A percentile compares a stretch with the other conserved stretches of the same genome.
Conservation (phyloP, 495 filamentous ascomycete species). For the Penicillium angulare region DNA sequence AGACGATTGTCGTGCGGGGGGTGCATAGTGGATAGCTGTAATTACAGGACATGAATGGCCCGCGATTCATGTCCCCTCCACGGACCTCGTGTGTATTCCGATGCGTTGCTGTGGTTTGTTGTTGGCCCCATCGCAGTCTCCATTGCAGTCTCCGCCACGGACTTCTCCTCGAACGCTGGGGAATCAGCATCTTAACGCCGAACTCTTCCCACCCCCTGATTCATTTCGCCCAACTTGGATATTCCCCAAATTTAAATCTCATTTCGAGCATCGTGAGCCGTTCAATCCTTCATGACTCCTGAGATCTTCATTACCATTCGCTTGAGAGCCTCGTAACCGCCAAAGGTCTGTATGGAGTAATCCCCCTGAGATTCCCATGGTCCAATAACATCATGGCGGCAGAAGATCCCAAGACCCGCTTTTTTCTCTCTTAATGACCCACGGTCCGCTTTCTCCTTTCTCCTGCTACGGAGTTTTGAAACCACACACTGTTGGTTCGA, state of each 20-base stretch:
- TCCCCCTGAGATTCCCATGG: not conserved
- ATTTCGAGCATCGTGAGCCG: too few species aligned
- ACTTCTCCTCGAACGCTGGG: not conserved
- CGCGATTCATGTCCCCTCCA: slow-evolving; percentile 6
- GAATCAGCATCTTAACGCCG: not conserved
- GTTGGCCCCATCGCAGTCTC: not conserved
- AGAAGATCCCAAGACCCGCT: slow-evolving; percentile 10
- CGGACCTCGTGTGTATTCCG: slow-evolving; percentile 13
- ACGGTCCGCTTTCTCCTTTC: not conserved
- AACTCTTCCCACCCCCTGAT: not conserved
- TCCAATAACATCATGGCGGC: slow-evolving; percentile 8
- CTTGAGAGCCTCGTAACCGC: too few species aligned
- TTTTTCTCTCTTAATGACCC: not conserved
- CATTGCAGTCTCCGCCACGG: not conserved
- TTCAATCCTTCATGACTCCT: too few species aligned
- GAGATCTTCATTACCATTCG: too few species aligned
- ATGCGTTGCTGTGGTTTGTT: slow-evolving; percentile 18
- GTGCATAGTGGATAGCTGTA: slow-evolving; percentile 1
- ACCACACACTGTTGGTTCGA: not conserved
- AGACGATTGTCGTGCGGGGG: slow-evolving; percentile 6
- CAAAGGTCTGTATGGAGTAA: not conserved
- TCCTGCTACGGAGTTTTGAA: not conserved
- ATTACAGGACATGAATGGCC: not conserved
- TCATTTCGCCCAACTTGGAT: too few species aligned
- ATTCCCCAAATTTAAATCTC: too few species aligned